Base-by-base conservation (phyloP, 2,329 filamentous ascomycete species). In the Aspergillus melleus region DNA sequence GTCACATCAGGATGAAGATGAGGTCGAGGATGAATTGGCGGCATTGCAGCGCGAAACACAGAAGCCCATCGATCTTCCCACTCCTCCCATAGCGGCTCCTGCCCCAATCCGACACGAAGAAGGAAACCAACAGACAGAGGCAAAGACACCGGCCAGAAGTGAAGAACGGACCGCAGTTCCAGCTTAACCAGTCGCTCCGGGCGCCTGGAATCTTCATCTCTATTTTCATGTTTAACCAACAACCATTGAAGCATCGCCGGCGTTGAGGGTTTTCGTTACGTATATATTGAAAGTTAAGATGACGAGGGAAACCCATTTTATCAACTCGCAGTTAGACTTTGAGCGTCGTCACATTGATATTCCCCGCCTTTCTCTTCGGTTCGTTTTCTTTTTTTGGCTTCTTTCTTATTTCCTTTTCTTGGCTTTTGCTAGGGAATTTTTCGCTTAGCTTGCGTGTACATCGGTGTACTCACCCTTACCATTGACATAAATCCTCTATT, bases 1-100 rank as follows among this genome's bases (percentile, higher is more conserved):
- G 80, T 91, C 92, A 14, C 95, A 92, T 71, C 90, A 96, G 70
- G 95, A 99, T 76, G 95, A 99, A 76, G 94, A 98, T 72, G 95
- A 97, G 71, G 95, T 99, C 36, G 95, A 99, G 74, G 93, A 97
- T 71, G 95, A 99, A 79, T 81, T 99, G 55, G 91, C 90, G 57
- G 89, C 88, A 1, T 82, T 99, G 65, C 90, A 93, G 75, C 82
- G 81, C 46, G 87, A 93, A 70, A 74, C 87, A 30, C 64, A 69
- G 24, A 74, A 73, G 8, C 66, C 74, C 6, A 63, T 68, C 39
- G 66, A 70, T 19, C 64, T 80, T 24, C 79, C 79, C 11, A 70
- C 74, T 64, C 73, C 66, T n/a, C 78, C 79, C 14, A 70, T 66
- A n/a, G 66, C 72, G 4, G 64, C 68, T 32, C 64, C 74, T 6